Evolutionary conservation across 2,329 filamentous ascomycete genomes (phyloP).

Genomic region (Nemania serpens): DNA sequence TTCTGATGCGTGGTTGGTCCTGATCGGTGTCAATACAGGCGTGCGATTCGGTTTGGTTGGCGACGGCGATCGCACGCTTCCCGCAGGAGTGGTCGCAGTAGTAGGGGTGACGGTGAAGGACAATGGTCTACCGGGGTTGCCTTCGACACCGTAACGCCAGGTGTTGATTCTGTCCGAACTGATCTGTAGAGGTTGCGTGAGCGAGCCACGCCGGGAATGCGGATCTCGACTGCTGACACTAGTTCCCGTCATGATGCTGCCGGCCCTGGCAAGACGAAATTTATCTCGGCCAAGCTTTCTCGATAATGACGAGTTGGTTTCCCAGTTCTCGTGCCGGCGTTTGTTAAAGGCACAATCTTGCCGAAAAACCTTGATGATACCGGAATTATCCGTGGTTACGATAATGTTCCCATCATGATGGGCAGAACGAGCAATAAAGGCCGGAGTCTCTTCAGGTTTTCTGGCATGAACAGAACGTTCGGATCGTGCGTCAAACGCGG

Average conservation of each 20-base stretch:
- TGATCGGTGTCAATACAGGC: slow-evolving; percentile 18
- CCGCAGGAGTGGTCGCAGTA: slow-evolving; percentile 42
- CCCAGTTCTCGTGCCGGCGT: slow-evolving; percentile 76
- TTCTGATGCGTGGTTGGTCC: slow-evolving; percentile 50
- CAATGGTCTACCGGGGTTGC: slow-evolving; percentile 42
- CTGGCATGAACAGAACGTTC: slow-evolving; percentile 39
- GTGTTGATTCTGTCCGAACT: slow-evolving; percentile 78
- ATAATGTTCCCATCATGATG: slow-evolving; percentile 89
- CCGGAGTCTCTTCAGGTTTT: slow-evolving; percentile 70
- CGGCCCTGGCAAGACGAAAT: slow-evolving; percentile 60
- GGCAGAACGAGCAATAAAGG: slow-evolving; percentile 74
- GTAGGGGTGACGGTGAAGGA: slow-evolving; percentile 40
- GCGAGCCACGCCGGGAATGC: slow-evolving; percentile 59
- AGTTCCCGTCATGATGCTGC: slow-evolving; percentile 59
- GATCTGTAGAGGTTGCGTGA: slow-evolving; percentile 48
- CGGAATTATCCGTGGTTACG: slow-evolving; percentile 85
- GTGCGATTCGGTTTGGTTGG: slow-evolving; percentile 52
- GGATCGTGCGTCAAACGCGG: slow-evolving; percentile 40
- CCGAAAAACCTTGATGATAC: slow-evolving; percentile 90
- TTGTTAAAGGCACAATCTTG: slow-evolving; percentile 90
- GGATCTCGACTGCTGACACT: slow-evolving; percentile 50
- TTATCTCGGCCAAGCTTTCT: slow-evolving; percentile 66
- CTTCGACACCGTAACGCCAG: slow-evolving; percentile 74
- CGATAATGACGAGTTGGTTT: slow-evolving; percentile 76
- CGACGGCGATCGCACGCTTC: slow-evolving; percentile 61